Percentiles rank a stretch among this genome's conserved stretches.
These are phyloP conservation scores for Besnoitia besnoiti DNA, from an alignment of 169 alveolate genomes.

Conservation along the genomic window DNA sequence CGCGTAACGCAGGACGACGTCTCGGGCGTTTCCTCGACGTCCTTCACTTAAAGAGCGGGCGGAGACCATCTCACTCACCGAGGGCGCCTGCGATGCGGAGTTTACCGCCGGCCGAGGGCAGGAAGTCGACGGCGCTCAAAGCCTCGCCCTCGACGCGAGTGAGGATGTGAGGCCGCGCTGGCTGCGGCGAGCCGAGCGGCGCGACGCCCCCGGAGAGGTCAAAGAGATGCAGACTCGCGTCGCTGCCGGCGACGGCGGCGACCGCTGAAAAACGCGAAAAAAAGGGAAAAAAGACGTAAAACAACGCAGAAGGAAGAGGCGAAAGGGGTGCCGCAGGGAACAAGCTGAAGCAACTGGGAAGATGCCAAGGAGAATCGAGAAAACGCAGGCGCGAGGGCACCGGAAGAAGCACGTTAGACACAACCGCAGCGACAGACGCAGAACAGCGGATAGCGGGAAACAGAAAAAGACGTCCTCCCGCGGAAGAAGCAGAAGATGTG, in stretches of 20 bases:
- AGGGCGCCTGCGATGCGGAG: constrained; percentile 5
- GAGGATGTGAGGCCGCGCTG: constrained; percentile 7
- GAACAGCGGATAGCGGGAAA: background rate
- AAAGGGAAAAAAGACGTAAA: background rate
- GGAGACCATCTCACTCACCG: background rate
- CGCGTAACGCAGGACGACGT: too few species aligned
- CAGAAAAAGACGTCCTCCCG: background rate
- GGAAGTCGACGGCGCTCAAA: constrained; percentile 7
- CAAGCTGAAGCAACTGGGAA: background rate
- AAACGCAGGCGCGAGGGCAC: background rate
- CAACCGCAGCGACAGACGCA: background rate
- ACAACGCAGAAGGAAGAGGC: background rate
- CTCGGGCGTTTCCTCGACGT: too few species aligned
- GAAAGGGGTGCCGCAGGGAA: background rate
- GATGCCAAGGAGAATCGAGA: background rate
- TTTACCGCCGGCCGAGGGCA: background rate
- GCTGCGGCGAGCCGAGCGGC: background rate
- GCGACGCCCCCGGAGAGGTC: background rate
- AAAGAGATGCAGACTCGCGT: background rate
- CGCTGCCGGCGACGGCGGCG: constrained; percentile 14
- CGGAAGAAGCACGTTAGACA: too few species aligned
- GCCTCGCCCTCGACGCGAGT: background rate
- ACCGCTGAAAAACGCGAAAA: background rate
- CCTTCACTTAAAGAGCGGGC: background rate
- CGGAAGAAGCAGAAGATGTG: background rate